Evolutionary conservation across 2,329 filamentous ascomycete genomes (phyloP), one percentile per base, ranked within the genome.

Genomic region (Aspergillus neoniger): DNA sequence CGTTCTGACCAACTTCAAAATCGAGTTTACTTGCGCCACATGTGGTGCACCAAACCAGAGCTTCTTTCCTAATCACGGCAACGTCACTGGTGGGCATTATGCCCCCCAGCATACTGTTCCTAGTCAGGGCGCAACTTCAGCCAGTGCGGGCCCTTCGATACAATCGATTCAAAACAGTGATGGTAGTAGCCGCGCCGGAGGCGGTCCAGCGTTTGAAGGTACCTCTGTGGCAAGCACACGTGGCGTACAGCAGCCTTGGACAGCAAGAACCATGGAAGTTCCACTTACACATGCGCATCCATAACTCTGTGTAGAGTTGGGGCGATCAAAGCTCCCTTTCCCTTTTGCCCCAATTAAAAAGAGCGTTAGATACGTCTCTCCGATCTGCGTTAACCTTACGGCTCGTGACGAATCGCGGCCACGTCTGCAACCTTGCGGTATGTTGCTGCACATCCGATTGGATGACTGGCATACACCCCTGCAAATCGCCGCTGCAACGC

Each of bases 31-130:
- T 6, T 77, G 75, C 54, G 74, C 72, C 6, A 70, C 73, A 2
- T 77, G 75, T 48, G 75, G 75, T 23, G 68, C 72, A 38, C 53
- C 76, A 36, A 77, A 77, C 50, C 74, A 77, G 55, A 73, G 74
- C 60, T 76, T 76, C 57, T 72, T 76, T 23, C 72, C 72, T 32
- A 75, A 76, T 23, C 74, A 77, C 30, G 73, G 74, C 14, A 74
- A 76, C 49, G 68, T 75, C 30, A 72, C 70, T 7, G 68, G 70
- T 19, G 64, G 57, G 21, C 67, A 59, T 32, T 76, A 75, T 48
- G 61, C 76, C 55, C 30, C 64, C 51, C 70, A 69, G 30, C 69
- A 68, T 23, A 43, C 67, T 15, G 59, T 69, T 28, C 61, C 66
- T 47, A 66, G 64, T 14, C 66, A 67, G 43, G 59, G 54, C 15